phyloP scores from a whole-genome alignment of 164 flowering plant species.

The Nymphaea colorata region DNA sequence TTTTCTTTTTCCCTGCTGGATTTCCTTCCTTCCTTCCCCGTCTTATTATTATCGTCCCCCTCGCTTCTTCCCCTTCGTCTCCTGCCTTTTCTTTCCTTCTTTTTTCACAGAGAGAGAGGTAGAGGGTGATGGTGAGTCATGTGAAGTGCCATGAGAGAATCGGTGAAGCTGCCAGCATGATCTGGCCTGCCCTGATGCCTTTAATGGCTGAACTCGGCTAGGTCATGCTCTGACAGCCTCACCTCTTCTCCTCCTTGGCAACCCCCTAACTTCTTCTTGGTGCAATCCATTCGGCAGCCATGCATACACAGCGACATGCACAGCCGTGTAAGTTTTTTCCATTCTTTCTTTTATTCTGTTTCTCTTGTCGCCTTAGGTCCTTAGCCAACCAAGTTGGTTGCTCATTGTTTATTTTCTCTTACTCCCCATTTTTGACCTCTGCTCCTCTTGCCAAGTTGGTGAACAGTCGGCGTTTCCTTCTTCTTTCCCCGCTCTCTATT shows the following conservation, averaged over 20 bases:
- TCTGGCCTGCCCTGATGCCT: background rate
- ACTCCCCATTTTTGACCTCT: too few species aligned
- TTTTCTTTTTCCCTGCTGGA: background rate
- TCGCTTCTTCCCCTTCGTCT: background rate
- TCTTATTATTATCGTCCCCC: background rate
- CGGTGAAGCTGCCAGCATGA: conserved; percentile 4
- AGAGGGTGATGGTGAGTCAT: background rate
- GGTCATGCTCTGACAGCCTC: conserved; percentile 4
- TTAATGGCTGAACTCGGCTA: background rate
- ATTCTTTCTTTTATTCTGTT: too few species aligned
- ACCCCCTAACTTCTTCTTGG: background rate
- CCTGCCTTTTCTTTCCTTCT: too few species aligned
- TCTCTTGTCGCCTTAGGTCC: too few species aligned
- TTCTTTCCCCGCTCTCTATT: too few species aligned
- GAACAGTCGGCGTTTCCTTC: too few species aligned
- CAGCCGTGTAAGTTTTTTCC: too few species aligned
- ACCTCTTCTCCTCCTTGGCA: background rate
- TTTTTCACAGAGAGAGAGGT: background rate
- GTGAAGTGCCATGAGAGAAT: background rate
- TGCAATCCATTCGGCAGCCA: background rate
- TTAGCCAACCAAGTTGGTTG: too few species aligned
- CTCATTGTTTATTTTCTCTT: too few species aligned
- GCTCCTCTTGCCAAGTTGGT: too few species aligned
- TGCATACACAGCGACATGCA: too few species aligned
- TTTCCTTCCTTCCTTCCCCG: background rate